Conservation (phyloP, 176 grass and related monocot species). For the Cenchrus fungigraminus region DNA sequence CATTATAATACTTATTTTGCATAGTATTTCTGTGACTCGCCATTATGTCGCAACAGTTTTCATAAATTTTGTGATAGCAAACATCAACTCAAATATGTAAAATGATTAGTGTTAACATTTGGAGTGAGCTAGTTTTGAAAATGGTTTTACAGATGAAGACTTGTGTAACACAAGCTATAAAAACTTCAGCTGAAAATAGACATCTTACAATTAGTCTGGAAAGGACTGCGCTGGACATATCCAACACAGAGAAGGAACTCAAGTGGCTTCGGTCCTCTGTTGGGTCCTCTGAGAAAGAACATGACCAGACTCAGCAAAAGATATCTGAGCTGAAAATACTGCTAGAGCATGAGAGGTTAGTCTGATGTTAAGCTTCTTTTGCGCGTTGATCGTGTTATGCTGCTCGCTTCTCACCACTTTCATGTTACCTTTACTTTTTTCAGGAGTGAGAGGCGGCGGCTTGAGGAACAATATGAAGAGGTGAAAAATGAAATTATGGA, state of each 20-base stretch:
- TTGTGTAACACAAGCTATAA: conserved; percentile 71
- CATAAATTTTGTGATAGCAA: conserved; percentile 10
- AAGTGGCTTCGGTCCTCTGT: conserved; percentile 80
- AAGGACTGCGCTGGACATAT: conserved; percentile 64
- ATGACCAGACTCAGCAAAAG: conserved; percentile 81
- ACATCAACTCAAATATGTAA: background rate
- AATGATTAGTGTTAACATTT: background rate
- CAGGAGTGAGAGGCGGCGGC: conserved; percentile 85
- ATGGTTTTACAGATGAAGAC: conserved; percentile 67
- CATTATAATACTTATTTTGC: conserved; percentile 25
- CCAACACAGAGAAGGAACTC: conserved; percentile 80
- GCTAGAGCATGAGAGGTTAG: conserved; percentile 86
- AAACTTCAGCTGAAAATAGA: conserved; percentile 76
- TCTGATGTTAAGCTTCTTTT: conserved; percentile 27
- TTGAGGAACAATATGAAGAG: conserved; percentile 78
- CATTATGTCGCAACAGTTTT: background rate
- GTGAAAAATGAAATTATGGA: conserved; percentile 89
- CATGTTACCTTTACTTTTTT: conserved; percentile 33
- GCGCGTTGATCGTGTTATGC: conserved; percentile 23
- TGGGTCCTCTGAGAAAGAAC: conserved; percentile 79
- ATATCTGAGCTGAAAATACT: conserved; percentile 70
- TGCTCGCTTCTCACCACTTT: background rate
- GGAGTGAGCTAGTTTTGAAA: conserved; percentile 16
- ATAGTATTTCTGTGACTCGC: conserved; percentile 23
- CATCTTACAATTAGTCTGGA: conserved; percentile 73